Conservation (phyloP, 2,329 filamentous ascomycete genomes). For the Clonostachys sp. region DNA sequence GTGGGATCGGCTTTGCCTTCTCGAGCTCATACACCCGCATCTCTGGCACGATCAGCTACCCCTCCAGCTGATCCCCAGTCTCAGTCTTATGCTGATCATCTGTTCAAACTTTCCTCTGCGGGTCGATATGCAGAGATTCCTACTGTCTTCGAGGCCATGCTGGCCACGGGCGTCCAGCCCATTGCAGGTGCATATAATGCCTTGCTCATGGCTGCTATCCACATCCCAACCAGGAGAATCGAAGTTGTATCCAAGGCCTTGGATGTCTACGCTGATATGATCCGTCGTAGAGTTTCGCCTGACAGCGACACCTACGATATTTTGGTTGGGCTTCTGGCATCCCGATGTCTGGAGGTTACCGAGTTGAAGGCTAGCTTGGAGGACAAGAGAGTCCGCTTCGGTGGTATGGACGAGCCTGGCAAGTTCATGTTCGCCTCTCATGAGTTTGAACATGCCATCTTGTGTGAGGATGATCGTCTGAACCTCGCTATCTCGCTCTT, state of each 20-base stretch:
- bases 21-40: constrained; percentile 34
- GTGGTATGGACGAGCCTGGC: constrained; percentile 76
- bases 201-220: constrained; percentile 77
- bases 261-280: constrained; percentile 96
- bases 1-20: constrained; percentile 35
- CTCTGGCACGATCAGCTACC: constrained; percentile 51
- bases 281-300: constrained; percentile 75
- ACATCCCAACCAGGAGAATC: constrained; percentile 72
- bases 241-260: constrained; percentile 87
- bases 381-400: constrained; percentile 78
- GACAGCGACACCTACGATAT: constrained; percentile 85
- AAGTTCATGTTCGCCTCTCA: constrained; percentile 87
- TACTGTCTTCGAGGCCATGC: constrained; percentile 83
- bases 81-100: constrained; percentile 70
- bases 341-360: constrained; percentile 74
- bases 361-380: constrained; percentile 70
- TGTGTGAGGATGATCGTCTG: constrained; percentile 82
- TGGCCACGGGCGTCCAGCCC: constrained; percentile 76
- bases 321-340: constrained; percentile 76
- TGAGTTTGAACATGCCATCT: constrained; percentile 80
- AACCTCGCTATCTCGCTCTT: constrained; percentile 84
- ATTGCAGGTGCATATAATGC: constrained; percentile 89
- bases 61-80: constrained; percentile 61
- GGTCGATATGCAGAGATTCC: constrained; percentile 84
- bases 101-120: constrained; percentile 67